Evolutionary conservation across 2,329 filamentous ascomycete genomes (phyloP), one percentile per base, ranked within the genome.

Genomic region (Diaporthe sp.): DNA sequence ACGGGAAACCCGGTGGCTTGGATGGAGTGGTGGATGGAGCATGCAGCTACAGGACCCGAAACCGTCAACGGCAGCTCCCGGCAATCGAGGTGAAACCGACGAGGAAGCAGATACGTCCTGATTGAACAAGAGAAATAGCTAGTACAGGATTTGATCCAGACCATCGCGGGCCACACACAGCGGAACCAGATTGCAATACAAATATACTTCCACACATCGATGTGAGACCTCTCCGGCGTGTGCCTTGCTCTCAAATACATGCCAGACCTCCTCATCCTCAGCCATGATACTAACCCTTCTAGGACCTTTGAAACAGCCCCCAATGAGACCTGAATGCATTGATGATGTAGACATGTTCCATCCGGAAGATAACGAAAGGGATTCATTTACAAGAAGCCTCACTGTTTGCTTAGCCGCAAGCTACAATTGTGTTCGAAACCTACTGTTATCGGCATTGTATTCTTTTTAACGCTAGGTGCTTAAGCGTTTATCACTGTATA

Each of bases 21-120:
- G 86, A 4, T 87, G 86, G 86, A 81, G 79, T 10, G 85, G 85
- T 13, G 85, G 85, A 0, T 87, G 86, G 86, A 78, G 79, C 9
- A 80, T 85, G 28, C 75, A 80, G 1, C 47, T 61, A 55, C 44
- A 55, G 7, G 44, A 73, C 3, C 12, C 39, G 17, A 37, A 51
- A n/a, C 15, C 12, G 1, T 34, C 58, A 31, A 31, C 8, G 12
- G 10, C 71, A n/a, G 10, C 58, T 73, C 44, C 47, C n/a, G 37
- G 37, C 25, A 25, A 51, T 25, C 25, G 20, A 22, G 25, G 51
- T n/a, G 47, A 9, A 25, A 9, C 12, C 39, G 31, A n/a, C 9
- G 58, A 65, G n/a, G 71, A 65, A 20, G 49, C 31, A 5, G 47
- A 31, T n/a, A 63, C 22, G 51, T 17, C 57, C 4, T 39, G 31